Evolutionary conservation across 805 yeast species (phyloP), one percentile per base, ranked within the genome.

Genomic region (Sugiyamaella lignohabitans): DNA sequence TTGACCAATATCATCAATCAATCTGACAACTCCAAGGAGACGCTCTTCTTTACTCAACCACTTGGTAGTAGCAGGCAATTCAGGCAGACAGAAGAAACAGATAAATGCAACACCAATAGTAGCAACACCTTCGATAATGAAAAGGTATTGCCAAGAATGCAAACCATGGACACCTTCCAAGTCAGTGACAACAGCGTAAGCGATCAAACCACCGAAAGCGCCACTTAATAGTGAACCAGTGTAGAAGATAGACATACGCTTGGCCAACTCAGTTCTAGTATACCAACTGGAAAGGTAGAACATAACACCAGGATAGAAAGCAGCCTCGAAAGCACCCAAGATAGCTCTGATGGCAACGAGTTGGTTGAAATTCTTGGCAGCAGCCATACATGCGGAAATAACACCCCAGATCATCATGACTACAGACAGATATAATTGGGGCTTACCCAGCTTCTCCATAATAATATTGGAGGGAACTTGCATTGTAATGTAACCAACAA

Each of bases 261-360:
- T 61, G 18, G 79, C 69, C 37, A 77, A 60, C 48, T 75, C 78
- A 48, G 66, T 70, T 48, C 73, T 64, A 14, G 74, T 71, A 57
- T 77, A 77, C 82, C 81, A 77, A 51, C 75, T 73, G 1, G 80
- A 75, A 43, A 77, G 59, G 34, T 70, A 72, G 52, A 69, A 74
- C 40, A 76, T 61, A n/a, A 35, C 38, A 35, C 38, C 72, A 11
- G 76, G 72, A 52, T 70, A 70, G 62, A 71, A 66, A 46, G 75
- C 73, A 14, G 78, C 70, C 54, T 76, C 80, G 36, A 73, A 64
- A 44, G 71, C 58, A 4, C 80, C 80, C 40, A 76, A 60, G 30
- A 76, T 47, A 30, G 75, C 58, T 49, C 80, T 62, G 21, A 73
- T 57, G 1, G 68, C 74, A 22, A 74, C 49, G 42, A 76, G 65